Conservation (phyloP, 805 yeast genomes). For the Starmerella apis region DNA sequence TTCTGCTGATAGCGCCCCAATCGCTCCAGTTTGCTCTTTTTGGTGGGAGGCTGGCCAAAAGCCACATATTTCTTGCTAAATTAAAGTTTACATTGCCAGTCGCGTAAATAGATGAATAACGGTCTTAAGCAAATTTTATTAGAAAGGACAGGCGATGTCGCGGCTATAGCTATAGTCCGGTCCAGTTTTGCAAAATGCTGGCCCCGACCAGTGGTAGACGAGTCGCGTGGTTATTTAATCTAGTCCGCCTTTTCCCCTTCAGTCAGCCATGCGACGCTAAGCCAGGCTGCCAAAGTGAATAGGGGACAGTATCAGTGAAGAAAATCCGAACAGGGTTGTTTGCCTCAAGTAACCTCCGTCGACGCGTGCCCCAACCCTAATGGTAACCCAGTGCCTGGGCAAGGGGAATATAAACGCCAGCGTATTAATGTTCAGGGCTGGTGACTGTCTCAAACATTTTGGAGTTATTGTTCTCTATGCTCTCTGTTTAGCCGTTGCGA, state of each 20-base stretch:
- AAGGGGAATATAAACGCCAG: neutral
- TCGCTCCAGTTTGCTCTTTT: neutral
- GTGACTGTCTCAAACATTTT: neutral
- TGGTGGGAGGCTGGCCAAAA: neutral
- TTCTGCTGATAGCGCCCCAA: neutral
- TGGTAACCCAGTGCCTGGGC: neutral
- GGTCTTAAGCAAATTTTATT: neutral
- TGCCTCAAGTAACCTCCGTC: neutral
- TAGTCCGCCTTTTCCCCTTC: conserved; percentile 33
- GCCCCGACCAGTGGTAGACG: conserved; percentile 23
- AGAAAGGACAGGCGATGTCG: conserved; percentile 9
- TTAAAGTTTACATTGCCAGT: conserved; percentile 1
- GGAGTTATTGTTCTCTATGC: neutral
- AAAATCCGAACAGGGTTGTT: conserved; percentile 11
- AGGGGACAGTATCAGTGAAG: conserved; percentile 31
- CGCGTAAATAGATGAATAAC: neutral
- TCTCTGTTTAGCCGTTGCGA: neutral
- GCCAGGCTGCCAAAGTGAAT: conserved; percentile 30
- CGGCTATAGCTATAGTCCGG: conserved; percentile 21
- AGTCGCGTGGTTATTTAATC: conserved; percentile 22
- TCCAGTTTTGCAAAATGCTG: conserved; percentile 9
- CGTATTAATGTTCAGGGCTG: neutral
- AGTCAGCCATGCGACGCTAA: conserved; percentile 20
- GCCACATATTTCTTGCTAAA: neutral
- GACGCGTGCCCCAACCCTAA: neutral